Conservation (phyloP, 2,329 filamentous ascomycete species). For the Pleomassaria siparia region DNA sequence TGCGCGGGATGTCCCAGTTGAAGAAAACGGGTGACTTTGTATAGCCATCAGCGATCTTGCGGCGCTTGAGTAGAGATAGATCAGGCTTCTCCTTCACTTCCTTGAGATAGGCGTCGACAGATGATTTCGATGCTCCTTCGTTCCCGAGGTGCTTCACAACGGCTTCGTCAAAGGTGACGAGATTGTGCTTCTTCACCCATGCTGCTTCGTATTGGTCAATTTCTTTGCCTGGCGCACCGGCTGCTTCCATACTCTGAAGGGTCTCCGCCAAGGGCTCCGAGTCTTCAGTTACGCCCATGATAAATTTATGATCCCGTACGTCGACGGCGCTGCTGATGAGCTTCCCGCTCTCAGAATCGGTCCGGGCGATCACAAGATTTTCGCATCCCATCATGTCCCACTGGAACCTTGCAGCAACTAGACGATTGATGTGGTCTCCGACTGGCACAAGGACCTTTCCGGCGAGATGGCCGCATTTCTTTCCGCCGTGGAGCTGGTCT, state of each 20-base stretch:
- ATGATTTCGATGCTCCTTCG: slow-evolving; percentile 64
- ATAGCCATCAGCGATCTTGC: slow-evolving; percentile 68
- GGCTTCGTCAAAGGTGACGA: slow-evolving; percentile 91
- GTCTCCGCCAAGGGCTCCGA: slow-evolving; percentile 82
- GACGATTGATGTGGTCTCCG: slow-evolving; percentile 93
- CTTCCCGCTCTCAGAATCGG: slow-evolving; percentile 91
- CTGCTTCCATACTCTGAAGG: slow-evolving; percentile 83
- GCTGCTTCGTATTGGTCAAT: slow-evolving; percentile 83
- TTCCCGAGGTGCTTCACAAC: slow-evolving; percentile 72
- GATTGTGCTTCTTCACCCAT: slow-evolving; percentile 84
- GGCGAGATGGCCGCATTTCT: slow-evolving; percentile 96
- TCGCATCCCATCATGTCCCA: slow-evolving; percentile 98
- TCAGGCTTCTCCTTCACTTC: slow-evolving; percentile 66
- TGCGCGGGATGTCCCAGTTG: slow-evolving; percentile 89
- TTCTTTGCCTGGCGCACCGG: slow-evolving; percentile 74
- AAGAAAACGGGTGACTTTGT: slow-evolving; percentile 73
- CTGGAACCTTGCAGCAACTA: slow-evolving; percentile 89
- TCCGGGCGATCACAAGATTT: slow-evolving; percentile 91
- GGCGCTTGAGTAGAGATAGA: slow-evolving; percentile 76
- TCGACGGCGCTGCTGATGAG: slow-evolving; percentile 90
- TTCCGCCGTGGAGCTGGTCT: slow-evolving; percentile 95
- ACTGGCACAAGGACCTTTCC: slow-evolving; percentile 94
- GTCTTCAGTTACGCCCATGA: slow-evolving; percentile 81
- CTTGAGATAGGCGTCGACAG: slow-evolving; percentile 68
- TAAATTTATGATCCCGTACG: slow-evolving; percentile 94